Conservation (phyloP, 2,329 filamentous ascomycete genomes). For the Cladophialophora exuberans region DNA sequence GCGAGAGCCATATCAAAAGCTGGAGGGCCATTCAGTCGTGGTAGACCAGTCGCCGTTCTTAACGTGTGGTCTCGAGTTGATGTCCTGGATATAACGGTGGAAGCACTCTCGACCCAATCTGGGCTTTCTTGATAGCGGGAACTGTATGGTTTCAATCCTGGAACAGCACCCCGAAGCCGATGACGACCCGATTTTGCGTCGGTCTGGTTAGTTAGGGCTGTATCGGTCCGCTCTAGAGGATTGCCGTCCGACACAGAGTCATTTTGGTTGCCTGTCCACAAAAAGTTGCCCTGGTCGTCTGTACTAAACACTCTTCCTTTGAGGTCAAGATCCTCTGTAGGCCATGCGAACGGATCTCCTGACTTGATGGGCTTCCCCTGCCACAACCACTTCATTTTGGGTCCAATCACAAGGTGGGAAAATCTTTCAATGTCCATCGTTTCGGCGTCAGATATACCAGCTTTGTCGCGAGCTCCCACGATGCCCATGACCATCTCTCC, state of each 20-base stretch:
- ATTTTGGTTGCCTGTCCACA: slow-evolving; percentile 45
- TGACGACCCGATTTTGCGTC: slow-evolving; percentile 23
- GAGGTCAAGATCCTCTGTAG: slow-evolving; percentile 26
- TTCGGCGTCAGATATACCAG: slow-evolving; percentile 88
- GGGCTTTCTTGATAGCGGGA: slow-evolving; percentile 10
- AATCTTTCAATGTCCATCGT: slow-evolving; percentile 88
- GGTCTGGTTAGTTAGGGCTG: slow-evolving; percentile 21
- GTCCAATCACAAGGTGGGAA: slow-evolving; percentile 74
- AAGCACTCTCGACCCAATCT: slow-evolving; percentile 20
- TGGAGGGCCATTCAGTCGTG: slow-evolving; percentile 15
- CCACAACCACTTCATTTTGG: slow-evolving; percentile 93
- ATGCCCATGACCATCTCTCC: slow-evolving; percentile 96
- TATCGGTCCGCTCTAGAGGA: slow-evolving; percentile 27
- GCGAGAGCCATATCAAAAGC: slow-evolving; percentile 23
- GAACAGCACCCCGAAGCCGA: slow-evolving; percentile 26
- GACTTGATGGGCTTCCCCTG: slow-evolving; percentile 79
- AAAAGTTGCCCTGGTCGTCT: slow-evolving; percentile 50
- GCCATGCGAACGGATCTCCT: slow-evolving; percentile 36
- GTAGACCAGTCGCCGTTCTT: slow-evolving; percentile 8
- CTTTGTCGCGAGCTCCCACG: slow-evolving; percentile 83
- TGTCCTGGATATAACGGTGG: slow-evolving; percentile 5
- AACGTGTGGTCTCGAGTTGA: slow-evolving; percentile 16
- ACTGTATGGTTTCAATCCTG: slow-evolving; percentile 22
- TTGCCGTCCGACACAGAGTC: slow-evolving; percentile 23
- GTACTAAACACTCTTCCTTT: slow-evolving; percentile 48